Base-by-base conservation (phyloP, 306 rosid genomes). In the Herpetospermum pedunculosum region DNA sequence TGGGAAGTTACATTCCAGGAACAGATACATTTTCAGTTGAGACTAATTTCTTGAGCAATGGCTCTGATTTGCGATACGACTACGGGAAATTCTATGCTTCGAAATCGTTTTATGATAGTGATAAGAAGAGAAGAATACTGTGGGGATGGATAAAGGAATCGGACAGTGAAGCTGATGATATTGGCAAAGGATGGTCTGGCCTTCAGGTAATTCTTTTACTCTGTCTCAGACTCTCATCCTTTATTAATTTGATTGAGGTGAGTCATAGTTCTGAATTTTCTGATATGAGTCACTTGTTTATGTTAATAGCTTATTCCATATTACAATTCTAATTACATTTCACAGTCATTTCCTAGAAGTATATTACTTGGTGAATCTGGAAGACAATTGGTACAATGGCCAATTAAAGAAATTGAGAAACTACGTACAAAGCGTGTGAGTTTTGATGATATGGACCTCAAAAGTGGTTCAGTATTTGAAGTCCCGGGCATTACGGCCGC, bases 121-220 rank as follows among this genome's bases (percentile, higher is more conserved):
- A 79, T 19, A 88, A 85, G 75, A 84, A 74, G 32, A 82, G 87
- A 64, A 81, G 88, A 60, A 67, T 88, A 76, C 47, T 88, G 30
- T 88, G 88, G 90, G 90, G 80, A 12, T 84, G 88, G 87, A 54
- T 87, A 43, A 64, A 21, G 1, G 85, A 80, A 72, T 80, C 81
- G 28, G 87, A 81, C 52, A 75, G 81, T 13, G 40, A 25, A 12
- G 77, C 75, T 25, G 86, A 85, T 77, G 91, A 81, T 53, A 77
- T 76, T 52, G 52, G 53, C 34, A 88, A 86, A 84, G 93, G 88
- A 69, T 90, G 96, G 96, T 84, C 93, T 18, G 96, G 96, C 35
- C 57, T 90, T 54, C 93, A 87, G 91, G 93, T 90, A 83, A 10
- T 63, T 10, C 25, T 30, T 21, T 6, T 21, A 14, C 67, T 59